Evolutionary conservation across 495 filamentous ascomycete genomes (phyloP), one percentile per base, ranked within the genome.

Genomic region (Neurospora intermedia): DNA sequence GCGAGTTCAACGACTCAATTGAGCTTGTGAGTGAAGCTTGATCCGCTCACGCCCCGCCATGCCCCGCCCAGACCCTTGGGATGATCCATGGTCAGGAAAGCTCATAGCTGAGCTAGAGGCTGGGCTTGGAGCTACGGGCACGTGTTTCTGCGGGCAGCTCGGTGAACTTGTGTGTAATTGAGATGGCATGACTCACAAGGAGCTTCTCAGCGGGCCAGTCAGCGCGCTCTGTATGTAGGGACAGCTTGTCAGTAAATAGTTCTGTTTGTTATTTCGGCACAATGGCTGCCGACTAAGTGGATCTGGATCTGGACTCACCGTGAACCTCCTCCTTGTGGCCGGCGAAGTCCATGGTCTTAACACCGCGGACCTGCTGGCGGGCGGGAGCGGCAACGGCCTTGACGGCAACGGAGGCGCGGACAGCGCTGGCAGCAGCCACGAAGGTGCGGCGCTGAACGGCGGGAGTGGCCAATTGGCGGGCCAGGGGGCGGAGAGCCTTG

Each of bases 141-240:
- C 11, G 31, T 23, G 54, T 62, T 35, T 27, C 23, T 35, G 54
- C 15, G 11, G 20, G 27, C 23, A 31, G 54, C 54, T 62, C 27
- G 54, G 23, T 62, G 16, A 31, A 62, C 31, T 62, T 16, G 54
- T 62, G 54, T 62, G 54, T 62, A 62, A 62, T 62, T 62, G 54
- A 62, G 23, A 62, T 62, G 6, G 41, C 7, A 74, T 81, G 77
- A 89, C 89, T 84, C 84, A 94, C 92, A 82, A 93, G 86, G 78
- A 99, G 91, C 90, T 97, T 97, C 88, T 98, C 95, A 82, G 90
- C 89, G 77, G 96, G 96, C 96, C 96, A 99, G 86, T 99, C 96
- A 76, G 89, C 92, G 84, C 96, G 94, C 90, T 99, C 96, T 94
- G 76, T 43, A 77, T 27, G 41, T 35, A 69, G 20, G 23, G 16